These are phyloP conservation scores for Sesbania bispinosa DNA, from an alignment of 306 rosid species.

Conservation along the genomic window DNA sequence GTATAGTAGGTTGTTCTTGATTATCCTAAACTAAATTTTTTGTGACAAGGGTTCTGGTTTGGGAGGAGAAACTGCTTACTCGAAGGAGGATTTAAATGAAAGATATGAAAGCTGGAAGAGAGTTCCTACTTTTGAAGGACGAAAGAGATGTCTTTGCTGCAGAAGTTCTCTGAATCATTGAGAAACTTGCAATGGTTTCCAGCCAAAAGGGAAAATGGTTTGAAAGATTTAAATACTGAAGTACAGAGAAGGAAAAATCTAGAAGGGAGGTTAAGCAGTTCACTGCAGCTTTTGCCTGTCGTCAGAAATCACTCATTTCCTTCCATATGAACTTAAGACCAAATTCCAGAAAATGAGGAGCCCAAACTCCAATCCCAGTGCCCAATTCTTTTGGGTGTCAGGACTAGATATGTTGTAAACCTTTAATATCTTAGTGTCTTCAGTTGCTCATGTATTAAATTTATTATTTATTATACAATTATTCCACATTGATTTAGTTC, in stretches of 20 bases:
- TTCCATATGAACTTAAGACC: constrained; percentile 59
- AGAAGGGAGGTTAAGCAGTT: constrained; percentile 70
- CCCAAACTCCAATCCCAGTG: constrained; percentile 36
- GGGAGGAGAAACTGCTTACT: constrained; percentile 52
- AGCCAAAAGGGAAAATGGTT: constrained; percentile 59
- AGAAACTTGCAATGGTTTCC: constrained; percentile 47
- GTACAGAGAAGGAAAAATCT: constrained; percentile 68
- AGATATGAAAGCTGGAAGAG: constrained; percentile 55
- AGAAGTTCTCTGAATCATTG: constrained; percentile 51
- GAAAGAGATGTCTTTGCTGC: constrained; percentile 64
- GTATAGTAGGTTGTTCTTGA: constrained; percentile 32
- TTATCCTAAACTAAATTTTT: constrained; percentile 44
- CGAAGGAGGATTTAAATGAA: constrained; percentile 59
- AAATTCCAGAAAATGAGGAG: constrained; percentile 50
- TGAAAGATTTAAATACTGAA: constrained; percentile 61
- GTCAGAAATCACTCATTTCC: constrained; percentile 57
- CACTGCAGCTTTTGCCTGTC: constrained; percentile 54
- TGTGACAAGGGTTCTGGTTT: constrained; percentile 65
- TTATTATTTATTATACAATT: neutral
- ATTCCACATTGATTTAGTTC: constrained; percentile 8
- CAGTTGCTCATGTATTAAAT: constrained; percentile 16
- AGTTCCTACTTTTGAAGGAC: constrained; percentile 49
- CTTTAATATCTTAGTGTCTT: constrained; percentile 6
- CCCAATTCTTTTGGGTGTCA: constrained; percentile 52
- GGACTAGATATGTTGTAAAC: constrained; percentile 21